phyloP scores from a whole-genome alignment of 345 rosid species.

The Firmiana major region DNA sequence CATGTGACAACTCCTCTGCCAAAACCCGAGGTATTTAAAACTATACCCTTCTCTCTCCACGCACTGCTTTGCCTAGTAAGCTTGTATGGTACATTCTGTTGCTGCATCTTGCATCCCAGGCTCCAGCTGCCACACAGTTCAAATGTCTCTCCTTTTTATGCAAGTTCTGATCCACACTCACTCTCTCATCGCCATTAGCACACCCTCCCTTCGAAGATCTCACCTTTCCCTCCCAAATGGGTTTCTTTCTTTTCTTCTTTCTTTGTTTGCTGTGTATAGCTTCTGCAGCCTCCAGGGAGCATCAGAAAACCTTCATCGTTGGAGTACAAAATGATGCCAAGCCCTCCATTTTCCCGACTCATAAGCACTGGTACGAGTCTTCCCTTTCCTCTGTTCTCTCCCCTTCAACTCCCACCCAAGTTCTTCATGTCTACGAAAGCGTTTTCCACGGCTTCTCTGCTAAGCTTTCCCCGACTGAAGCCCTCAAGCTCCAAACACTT shows the following conservation, averaged over 20 bases:
- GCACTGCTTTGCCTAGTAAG: neutral
- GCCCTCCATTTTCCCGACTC: constrained; percentile 81
- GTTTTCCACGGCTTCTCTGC: constrained; percentile 98
- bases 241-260: constrained; percentile 21
- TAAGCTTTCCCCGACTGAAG: constrained; percentile 46
- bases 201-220: constrained; percentile 10
- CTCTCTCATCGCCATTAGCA: constrained; percentile 10
- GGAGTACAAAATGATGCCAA: constrained; percentile 56
- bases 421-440: constrained; percentile 80
- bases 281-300: constrained; percentile 27
- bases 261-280: constrained; percentile 18
- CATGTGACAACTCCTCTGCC: too few relatives aligned
- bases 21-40: too few relatives aligned
- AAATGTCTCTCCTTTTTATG: constrained; percentile 19
- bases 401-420: constrained; percentile 24
- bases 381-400: constrained; percentile 37
- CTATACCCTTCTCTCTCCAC: neutral
- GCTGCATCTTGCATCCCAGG: neutral
- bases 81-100: neutral
- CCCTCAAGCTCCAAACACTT: constrained; percentile 35
- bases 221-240: constrained; percentile 29
- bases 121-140: constrained; percentile 29
- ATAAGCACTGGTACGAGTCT: constrained; percentile 82
- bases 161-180: neutral
- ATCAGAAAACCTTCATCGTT: constrained; percentile 50